Base-by-base conservation (phyloP, 2,329 filamentous ascomycete genomes). In the Fragosphaeria purpurea region DNA sequence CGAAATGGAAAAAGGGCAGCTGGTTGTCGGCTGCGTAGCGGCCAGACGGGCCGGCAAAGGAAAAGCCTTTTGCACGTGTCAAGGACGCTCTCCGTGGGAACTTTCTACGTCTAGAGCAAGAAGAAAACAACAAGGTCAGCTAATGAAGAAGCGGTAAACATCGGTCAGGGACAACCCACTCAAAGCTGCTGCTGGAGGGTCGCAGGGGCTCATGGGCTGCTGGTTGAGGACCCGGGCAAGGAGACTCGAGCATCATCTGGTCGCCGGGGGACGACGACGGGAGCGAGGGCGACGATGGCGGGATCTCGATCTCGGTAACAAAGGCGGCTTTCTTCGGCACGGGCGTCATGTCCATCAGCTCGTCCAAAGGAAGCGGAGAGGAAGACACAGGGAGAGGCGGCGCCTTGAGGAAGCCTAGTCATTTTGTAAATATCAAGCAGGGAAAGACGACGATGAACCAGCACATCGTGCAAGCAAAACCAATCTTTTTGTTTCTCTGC, bases 341-440 rank as follows among this genome's bases (percentile, higher is more conserved):
- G 40, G 93, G 91, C 43, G 91, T 96, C 66, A 96, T 83, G 62
- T 97, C 90, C 88, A 97, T 95, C 50, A 81, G 75, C 65, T 95
- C 89, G 54, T 79, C 77, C 50, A 75, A 68, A 38, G 77, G 77
- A 50, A 79, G 80, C 6, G 90, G 89, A 43, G 91, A 95, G 6
- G 90, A 96, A 2, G 88, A 86, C 2, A 88, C 53, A 30, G 82
- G 83, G 48, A 95, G 74, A 42, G 88, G 87, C 53, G 93, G 89
- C 39, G 90, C 95, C 38, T 85, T 94, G 60, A 88, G 79, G 61
- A 78, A 80, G 65, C 87, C 88, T 37, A 37, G 7, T 7, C 7
- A 37, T 37, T 7, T 37, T 37, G 35, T 37, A 37, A 7, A 4
- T 37, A 37, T 2, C 7, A 37, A 37, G 35, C 7, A 11, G 35